A percentile compares a stretch with the other conserved stretches of the same genome.
Evolutionary conservation across 352 stramenopile species (phyloP).

Genomic region (Pythium dissotocum): DNA sequence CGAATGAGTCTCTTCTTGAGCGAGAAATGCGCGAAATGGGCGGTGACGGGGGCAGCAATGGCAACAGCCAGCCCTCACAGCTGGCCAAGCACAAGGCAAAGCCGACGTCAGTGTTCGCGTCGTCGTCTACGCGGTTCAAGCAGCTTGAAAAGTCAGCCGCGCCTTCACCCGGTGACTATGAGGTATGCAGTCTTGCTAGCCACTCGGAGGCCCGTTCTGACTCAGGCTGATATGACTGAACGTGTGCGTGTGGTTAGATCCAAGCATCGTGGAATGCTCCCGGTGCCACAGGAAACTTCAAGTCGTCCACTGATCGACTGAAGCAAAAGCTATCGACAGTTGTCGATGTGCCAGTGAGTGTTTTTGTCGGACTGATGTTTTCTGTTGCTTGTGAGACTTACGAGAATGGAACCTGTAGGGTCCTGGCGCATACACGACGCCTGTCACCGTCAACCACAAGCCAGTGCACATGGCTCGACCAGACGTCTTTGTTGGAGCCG

Average conservation of each 20-base stretch:
- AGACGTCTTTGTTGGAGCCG: slow-evolving; percentile 68
- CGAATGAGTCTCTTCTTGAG: slow-evolving; percentile 56
- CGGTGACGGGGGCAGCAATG: slow-evolving; percentile 21
- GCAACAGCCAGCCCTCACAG: slow-evolving; percentile 7
- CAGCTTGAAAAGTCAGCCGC: slow-evolving; percentile 30
- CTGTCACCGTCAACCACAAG: slow-evolving; percentile 42
- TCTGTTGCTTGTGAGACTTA: neutral
- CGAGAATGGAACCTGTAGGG: slow-evolving; percentile 32
- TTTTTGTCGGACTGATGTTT: neutral
- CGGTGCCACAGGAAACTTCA: slow-evolving; percentile 63
- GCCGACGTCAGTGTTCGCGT: slow-evolving; percentile 66
- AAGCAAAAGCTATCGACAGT: slow-evolving; percentile 35
- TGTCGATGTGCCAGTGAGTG: slow-evolving; percentile 49
- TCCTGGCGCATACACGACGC: slow-evolving; percentile 54
- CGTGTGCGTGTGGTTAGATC: slow-evolving; percentile 33
- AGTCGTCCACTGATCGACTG: slow-evolving; percentile 61
- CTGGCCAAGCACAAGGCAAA: slow-evolving; percentile 38
- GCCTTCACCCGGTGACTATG: slow-evolving; percentile 72
- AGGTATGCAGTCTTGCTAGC: slow-evolving; percentile 32
- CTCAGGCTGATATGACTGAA: no score
- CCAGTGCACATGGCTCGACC: slow-evolving; percentile 63
- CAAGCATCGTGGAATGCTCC: slow-evolving; percentile 62
- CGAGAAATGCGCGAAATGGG: slow-evolving; percentile 46
- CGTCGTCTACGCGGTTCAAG: slow-evolving; percentile 59
- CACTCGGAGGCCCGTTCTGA: no score